Evolutionary conservation across 108 stramenopile genomes (phyloP).

Genomic region (Nitzschia sp.): DNA sequence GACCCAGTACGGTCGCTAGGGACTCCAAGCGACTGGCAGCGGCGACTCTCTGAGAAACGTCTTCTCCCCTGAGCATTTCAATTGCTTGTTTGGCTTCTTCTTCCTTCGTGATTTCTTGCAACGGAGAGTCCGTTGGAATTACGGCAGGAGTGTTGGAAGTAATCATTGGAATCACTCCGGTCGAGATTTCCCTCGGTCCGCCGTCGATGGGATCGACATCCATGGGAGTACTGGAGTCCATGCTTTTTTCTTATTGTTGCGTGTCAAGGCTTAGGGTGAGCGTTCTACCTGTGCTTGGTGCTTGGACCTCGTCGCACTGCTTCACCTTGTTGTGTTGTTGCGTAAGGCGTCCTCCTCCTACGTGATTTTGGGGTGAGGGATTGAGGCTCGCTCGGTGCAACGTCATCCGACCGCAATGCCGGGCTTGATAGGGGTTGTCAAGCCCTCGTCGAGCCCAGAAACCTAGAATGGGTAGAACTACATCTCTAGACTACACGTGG

Average conservation of each 20-base stretch:
- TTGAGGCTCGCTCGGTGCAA: no score
- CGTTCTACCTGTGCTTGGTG: no score
- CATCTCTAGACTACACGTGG: no score
- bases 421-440: no score
- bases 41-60: slow-evolving; percentile 61
- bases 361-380: no score
- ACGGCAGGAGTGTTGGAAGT: not conserved
- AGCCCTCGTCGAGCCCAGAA: no score
- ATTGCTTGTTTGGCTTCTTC: slow-evolving; percentile 80
- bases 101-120: slow-evolving; percentile 45
- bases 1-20: slow-evolving; percentile 66
- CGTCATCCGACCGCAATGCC: no score
- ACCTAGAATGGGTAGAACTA: no score
- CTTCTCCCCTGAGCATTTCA: slow-evolving; percentile 77
- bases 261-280: no score
- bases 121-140: not conserved
- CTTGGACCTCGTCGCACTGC: no score
- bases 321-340: no score
- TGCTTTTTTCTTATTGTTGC: not conserved
- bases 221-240: slow-evolving; percentile 26
- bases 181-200: slow-evolving; percentile 35
- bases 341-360: no score
- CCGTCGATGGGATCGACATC: slow-evolving; percentile 56
- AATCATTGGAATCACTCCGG: slow-evolving; percentile 9
- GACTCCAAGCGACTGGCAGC: slow-evolving; percentile 66